Percentiles rank a stretch among this genome's conserved stretches.
Conservation (phyloP, 2,329 filamentous ascomycete genomes). For the Samsoniella hepiali region DNA sequence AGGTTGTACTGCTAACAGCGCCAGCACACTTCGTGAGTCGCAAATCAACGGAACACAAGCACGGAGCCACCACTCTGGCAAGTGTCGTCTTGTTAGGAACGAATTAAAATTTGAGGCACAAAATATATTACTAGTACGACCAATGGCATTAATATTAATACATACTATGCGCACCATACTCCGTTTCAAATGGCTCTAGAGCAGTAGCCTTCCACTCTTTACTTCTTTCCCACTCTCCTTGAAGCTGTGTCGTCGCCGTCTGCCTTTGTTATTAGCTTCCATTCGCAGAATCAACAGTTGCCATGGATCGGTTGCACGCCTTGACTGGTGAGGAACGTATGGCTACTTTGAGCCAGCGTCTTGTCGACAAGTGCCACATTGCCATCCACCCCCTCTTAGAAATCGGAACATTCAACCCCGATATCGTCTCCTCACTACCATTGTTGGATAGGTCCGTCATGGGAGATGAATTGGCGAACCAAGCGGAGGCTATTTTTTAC, state of each 20-base stretch:
- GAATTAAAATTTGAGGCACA: no score
- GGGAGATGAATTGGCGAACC: neutral
- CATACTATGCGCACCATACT: neutral
- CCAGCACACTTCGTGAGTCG: neutral
- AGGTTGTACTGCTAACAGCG: neutral
- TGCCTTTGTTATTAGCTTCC: neutral
- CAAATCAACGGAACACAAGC: neutral
- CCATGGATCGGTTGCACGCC: neutral
- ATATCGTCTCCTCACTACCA: neutral
- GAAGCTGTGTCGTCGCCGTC: neutral
- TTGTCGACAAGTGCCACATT: neutral
- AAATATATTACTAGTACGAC: no score
- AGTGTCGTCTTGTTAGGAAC: neutral
- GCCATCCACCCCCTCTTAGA: neutral
- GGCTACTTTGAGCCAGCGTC: neutral
- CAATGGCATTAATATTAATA: neutral
- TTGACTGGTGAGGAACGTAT: neutral
- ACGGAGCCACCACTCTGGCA: no score
- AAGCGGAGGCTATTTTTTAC: neutral
- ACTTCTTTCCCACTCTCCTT: neutral
- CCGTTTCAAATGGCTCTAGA: neutral
- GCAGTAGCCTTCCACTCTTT: neutral
- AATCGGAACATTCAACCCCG: neutral
- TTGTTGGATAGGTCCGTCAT: neutral
- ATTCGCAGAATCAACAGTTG: neutral